Base-by-base conservation (phyloP, 176 grass and related monocot species). In the Zizania latifolia region DNA sequence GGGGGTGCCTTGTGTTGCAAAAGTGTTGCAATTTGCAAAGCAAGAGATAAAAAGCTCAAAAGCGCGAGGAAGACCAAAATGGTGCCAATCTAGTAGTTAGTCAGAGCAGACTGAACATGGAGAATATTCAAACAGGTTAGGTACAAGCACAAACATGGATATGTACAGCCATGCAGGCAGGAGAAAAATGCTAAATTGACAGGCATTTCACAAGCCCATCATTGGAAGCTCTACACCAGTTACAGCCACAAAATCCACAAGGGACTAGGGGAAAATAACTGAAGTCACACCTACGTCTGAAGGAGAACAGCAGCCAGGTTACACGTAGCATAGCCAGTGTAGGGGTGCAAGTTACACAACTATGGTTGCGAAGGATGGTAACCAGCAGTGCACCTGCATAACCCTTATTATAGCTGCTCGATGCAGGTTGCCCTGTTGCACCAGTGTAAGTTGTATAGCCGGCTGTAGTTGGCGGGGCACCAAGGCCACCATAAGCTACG, bases 281-380 rank as follows among this genome's bases (percentile, higher is more conserved):
- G 15, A 61, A 59, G 80, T 72, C 74, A 75, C 71, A 61, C 21
- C 39, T 21, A 45, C 10, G 22, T 35, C 53, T 34, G 21, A 61
- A 39, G 12, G 68, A 72, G 26, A 30, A 34, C 28, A 24, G n/a
- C 48, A 29, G 27, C 38, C 43, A 28, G 26, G 68, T 29, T 1
- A 10, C 53, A 27, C 39, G 34, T 85, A 75, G 22, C 26, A 17
- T 45, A 45, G 3, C 31, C 62, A 40, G 68, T 15, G 68, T 22
- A 23, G 12, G 22, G 58, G 27, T 63, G 40, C 4, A 46, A 69
- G 54, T 80, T 35, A 74, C 38, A 86, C 38, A 86, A 78, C 24
- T 86, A 84, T 6, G 84, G 76, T 55, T 87, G 86, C 27, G 45
- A 32, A 24, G 77, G 78, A 30, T 71, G 83, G 46, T 78, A 93